Conservation (phyloP, 2,329 filamentous ascomycete species). For the Mariannaea elegans region DNA sequence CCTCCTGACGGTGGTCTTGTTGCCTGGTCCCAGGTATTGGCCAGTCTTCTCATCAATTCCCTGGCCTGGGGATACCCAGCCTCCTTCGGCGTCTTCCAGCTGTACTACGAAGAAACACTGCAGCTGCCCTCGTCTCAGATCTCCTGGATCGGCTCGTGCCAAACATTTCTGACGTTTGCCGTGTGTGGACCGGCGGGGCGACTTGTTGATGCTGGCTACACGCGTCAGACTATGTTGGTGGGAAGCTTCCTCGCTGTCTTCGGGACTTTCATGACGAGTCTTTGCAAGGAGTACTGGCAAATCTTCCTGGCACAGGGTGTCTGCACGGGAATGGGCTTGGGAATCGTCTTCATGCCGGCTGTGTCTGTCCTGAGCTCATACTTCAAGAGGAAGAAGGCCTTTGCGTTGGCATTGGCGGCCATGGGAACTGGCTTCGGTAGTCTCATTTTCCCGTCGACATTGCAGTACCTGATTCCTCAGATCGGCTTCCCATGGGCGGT, state of each 20-base stretch:
- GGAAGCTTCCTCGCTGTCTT: constrained; percentile 54
- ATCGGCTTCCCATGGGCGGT: constrained; percentile 73
- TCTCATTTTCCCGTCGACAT: constrained; percentile 63
- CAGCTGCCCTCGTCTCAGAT: constrained; percentile 47
- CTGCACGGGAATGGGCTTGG: constrained; percentile 61
- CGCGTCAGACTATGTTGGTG: constrained; percentile 49
- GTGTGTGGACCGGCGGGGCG: constrained; percentile 59
- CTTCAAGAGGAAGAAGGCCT: constrained; percentile 63
- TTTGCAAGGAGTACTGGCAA: constrained; percentile 59
- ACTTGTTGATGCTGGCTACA: constrained; percentile 60
- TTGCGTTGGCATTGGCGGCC: constrained; percentile 69
- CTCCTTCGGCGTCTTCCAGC: constrained; percentile 63
- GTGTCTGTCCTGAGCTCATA: constrained; percentile 70
- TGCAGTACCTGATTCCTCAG: constrained; percentile 64
- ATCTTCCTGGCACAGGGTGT: constrained; percentile 64
- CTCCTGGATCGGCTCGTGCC: constrained; percentile 59
- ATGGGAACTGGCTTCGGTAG: constrained; percentile 66
- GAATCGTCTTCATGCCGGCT: constrained; percentile 66
- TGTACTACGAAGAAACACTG: constrained; percentile 55
- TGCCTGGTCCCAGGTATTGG: constrained; percentile 61
- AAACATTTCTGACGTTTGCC: constrained; percentile 60
- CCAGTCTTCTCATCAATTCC: constrained; percentile 57
- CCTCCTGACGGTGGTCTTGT: constrained; percentile 55
- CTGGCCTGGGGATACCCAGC: constrained; percentile 61
- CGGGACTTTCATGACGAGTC: constrained; percentile 59